These are phyloP conservation scores for Breviolum minutum DNA, from an alignment of 73 alveolate genomes.

Conservation along the genomic window DNA sequence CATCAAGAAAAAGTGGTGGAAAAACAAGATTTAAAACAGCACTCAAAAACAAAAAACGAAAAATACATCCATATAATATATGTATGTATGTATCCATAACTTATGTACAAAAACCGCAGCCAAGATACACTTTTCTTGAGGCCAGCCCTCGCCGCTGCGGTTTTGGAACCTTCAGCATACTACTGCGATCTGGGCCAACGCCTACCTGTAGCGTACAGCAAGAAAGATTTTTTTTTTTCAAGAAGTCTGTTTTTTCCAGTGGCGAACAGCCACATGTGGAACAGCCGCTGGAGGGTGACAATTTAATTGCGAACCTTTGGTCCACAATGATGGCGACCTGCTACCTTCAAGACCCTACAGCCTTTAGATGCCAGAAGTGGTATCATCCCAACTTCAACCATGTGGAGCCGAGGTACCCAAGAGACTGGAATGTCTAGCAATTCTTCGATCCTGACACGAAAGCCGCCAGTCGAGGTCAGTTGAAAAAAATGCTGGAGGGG, in stretches of 20 bases:
- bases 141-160: neutral
- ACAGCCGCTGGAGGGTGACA: neutral
- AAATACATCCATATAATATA: neutral
- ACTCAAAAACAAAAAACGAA: neutral
- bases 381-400: neutral
- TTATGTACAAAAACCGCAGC: neutral
- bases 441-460: conserved; percentile 71
- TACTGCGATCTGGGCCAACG: conserved; percentile 98
- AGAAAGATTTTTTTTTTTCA: too few relatives aligned
- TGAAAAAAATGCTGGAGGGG: neutral
- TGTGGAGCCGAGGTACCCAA: conserved; percentile 96
- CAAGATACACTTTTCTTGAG: neutral
- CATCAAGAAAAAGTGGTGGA: neutral
- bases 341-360: neutral
- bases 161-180: conserved; percentile 96
- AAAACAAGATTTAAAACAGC: neutral
- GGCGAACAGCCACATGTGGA: too few relatives aligned
- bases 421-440: conserved; percentile 97
- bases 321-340: neutral
- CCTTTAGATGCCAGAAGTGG: neutral
- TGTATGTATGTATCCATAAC: neutral
- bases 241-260: too few relatives aligned
- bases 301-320: neutral
- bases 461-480: neutral
- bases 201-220: conserved; percentile 92